phyloP scores from a whole-genome alignment of 2,329 filamentous ascomycete species.

The Ramularia endophylla region DNA sequence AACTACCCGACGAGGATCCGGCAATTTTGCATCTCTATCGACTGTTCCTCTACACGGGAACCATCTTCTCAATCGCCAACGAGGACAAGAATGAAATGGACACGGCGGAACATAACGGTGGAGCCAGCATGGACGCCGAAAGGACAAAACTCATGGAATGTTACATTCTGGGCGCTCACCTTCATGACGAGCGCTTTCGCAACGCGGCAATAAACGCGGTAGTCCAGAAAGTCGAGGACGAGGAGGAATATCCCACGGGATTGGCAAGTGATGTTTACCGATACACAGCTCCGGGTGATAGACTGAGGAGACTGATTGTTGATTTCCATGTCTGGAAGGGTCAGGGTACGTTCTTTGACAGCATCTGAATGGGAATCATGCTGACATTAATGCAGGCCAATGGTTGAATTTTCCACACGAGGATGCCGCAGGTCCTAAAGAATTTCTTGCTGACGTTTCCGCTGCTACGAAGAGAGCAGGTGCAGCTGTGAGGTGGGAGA shows the following conservation, averaged over 20 bases:
- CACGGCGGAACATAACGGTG: not conserved
- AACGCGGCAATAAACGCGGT: constrained; percentile 22
- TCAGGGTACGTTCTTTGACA: constrained; percentile 7
- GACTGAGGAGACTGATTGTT: constrained; percentile 16
- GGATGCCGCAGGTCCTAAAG: constrained; percentile 14
- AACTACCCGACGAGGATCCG: constrained; percentile 8
- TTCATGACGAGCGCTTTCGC: constrained; percentile 22
- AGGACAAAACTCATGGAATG: constrained; percentile 16
- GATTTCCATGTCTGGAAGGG: constrained; percentile 22
- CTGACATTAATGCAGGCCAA: constrained; percentile 2
- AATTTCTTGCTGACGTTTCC: constrained; percentile 12
- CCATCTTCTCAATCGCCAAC: constrained; percentile 9
- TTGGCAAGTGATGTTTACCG: constrained; percentile 18
- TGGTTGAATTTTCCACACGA: constrained; percentile 14
- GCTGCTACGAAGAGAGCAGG: constrained; percentile 3
- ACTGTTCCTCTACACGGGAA: constrained; percentile 21
- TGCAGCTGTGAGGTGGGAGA: constrained; percentile 4
- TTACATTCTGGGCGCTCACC: constrained; percentile 22
- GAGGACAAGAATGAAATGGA: constrained; percentile 8
- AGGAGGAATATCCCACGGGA: constrained; percentile 16
- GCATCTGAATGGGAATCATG: not conserved
- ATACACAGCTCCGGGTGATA: constrained; percentile 8
- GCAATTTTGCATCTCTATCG: constrained; percentile 19
- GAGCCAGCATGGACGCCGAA: constrained; percentile 11
- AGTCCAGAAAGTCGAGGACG: constrained; percentile 7